phyloP scores from a whole-genome alignment of 208 protist genomes.

The Jaenimonas drosophilae region DNA sequence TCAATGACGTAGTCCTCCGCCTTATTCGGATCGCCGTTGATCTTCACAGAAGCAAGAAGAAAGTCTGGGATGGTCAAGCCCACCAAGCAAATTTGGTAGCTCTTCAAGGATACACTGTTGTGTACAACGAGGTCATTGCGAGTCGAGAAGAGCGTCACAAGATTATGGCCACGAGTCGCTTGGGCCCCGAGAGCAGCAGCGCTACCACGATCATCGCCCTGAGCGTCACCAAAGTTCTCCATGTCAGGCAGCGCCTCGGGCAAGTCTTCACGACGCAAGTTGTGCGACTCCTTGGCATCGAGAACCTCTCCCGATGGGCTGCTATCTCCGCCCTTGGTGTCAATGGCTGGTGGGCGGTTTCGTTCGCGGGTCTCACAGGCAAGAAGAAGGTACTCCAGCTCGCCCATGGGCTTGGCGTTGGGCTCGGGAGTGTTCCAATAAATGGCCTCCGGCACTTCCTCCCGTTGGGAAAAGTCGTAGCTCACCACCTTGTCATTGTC shows the following conservation, averaged over 20 bases:
- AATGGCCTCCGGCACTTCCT: constrained; percentile 63
- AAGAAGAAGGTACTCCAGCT: constrained; percentile 82
- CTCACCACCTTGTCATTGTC: constrained; percentile 73
- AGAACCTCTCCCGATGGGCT: constrained; percentile 1
- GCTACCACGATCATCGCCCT: constrained; percentile 18
- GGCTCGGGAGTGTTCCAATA: constrained; percentile 88
- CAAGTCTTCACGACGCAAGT: constrained; percentile 29
- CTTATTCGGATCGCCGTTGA: constrained; percentile 64
- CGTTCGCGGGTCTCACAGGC: constrained; percentile 82
- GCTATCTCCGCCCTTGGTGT: neutral
- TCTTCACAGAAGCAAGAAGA: constrained; percentile 75
- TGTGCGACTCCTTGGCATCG: neutral
- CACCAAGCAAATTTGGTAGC: constrained; percentile 83
- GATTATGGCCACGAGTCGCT: constrained; percentile 47
- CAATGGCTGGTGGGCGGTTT: constrained; percentile 1
- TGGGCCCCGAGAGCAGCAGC: constrained; percentile 45
- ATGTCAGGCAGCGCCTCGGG: constrained; percentile 69
- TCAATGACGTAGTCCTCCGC: constrained; percentile 85
- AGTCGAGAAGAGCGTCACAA: constrained; percentile 86
- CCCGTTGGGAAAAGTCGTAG: constrained; percentile 68
- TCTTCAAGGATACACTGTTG: constrained; percentile 60
- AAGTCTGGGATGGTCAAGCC: constrained; percentile 90
- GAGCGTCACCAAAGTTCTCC: constrained; percentile 71
- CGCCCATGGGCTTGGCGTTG: constrained; percentile 71
- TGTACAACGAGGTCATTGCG: constrained; percentile 74